phyloP scores from a whole-genome alignment of 2,329 filamentous ascomycete genomes.

The Penicillium sp. region DNA sequence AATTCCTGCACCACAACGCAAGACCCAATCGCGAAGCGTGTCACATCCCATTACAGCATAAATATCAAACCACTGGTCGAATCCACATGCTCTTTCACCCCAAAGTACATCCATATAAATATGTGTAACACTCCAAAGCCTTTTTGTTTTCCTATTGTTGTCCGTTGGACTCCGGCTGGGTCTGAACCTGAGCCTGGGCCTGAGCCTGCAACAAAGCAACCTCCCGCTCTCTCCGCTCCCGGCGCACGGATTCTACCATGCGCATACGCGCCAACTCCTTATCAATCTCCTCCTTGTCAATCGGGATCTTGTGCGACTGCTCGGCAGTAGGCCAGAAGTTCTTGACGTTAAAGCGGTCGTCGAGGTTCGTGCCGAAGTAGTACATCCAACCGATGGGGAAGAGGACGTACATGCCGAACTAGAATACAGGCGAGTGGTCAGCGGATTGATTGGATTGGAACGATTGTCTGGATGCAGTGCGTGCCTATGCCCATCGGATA shows the following conservation, averaged over 20 bases:
- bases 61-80: background rate
- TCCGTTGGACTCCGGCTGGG: conserved; percentile 17
- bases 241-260: conserved; percentile 50
- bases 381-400: conserved; percentile 99
- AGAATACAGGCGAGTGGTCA: background rate
- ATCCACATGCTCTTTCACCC: background rate
- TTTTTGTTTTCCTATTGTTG: conserved; percentile 11
- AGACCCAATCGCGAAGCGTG: background rate
- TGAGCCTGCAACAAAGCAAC: conserved; percentile 23
- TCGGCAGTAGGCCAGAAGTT: conserved; percentile 85
- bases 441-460: background rate
- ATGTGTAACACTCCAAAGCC: background rate
- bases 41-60: background rate
- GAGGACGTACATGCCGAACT: conserved; percentile 99
- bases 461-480: background rate
- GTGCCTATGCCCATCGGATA: background rate
- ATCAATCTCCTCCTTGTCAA: conserved; percentile 62
- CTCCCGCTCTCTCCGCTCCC: conserved; percentile 45
- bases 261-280: conserved; percentile 72
- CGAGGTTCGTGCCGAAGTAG: conserved; percentile 98
- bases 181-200: conserved; percentile 19
- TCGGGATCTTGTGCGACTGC: conserved; percentile 54
- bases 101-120: background rate
- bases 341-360: conserved; percentile 81
- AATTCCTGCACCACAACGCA: background rate